phyloP scores from a whole-genome alignment of 2,329 filamentous ascomycete genomes.

The Xylaria sp. region DNA sequence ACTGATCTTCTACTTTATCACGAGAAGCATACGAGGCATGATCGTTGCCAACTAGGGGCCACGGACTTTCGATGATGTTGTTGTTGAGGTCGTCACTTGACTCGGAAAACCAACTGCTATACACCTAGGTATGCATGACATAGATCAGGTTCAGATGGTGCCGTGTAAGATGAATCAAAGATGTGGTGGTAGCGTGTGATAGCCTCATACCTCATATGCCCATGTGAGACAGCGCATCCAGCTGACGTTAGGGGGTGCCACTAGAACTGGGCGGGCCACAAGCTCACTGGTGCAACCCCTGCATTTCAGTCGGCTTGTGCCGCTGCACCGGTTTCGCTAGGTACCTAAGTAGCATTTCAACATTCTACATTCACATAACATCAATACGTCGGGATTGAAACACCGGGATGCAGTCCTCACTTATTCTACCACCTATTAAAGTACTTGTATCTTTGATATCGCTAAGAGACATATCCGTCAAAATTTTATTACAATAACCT shows the following conservation, averaged over 20 bases:
- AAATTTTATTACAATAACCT: not conserved
- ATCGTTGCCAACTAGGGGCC: not conserved
- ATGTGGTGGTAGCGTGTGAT: not conserved
- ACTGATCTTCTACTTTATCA: not conserved
- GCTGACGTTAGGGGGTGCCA: not conserved
- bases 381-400: too few relatives aligned
- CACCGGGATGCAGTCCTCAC: not conserved
- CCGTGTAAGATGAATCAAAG: not conserved
- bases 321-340: not conserved
- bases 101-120: not conserved
- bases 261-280: not conserved
- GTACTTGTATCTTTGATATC: not conserved
- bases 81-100: not conserved
- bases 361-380: not conserved
- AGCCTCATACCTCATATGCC: constrained; percentile 8
- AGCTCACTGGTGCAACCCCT: constrained; percentile 1
- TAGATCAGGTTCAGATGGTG: not conserved
- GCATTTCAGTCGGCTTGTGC: not conserved
- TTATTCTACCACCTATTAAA: not conserved
- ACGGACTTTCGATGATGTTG: not conserved
- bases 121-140: not conserved
- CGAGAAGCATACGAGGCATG: constrained; percentile 7
- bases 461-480: not conserved
- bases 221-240: not conserved
- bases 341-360: not conserved